Percentiles rank a stretch among this genome's conserved stretches.
These are phyloP conservation scores for Quercus cerris DNA, from an alignment of 306 rosid genomes.

Conservation along the genomic window DNA sequence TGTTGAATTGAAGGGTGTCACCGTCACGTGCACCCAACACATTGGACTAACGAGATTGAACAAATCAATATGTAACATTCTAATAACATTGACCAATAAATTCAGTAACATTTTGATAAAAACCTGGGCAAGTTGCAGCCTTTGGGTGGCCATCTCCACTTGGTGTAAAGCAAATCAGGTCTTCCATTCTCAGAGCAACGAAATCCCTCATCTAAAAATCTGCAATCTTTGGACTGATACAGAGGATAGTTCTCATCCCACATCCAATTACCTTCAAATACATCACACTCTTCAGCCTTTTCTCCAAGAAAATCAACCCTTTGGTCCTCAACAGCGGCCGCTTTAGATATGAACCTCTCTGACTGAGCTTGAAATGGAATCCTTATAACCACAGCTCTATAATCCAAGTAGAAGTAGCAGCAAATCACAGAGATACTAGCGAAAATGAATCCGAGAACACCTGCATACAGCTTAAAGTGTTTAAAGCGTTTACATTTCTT, in stretches of 20 bases:
- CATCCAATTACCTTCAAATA: conserved; percentile 86
- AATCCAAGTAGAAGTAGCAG: conserved; percentile 59
- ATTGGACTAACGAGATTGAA: too few relatives aligned
- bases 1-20: too few relatives aligned
- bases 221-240: conserved; percentile 65
- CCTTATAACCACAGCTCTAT: conserved; percentile 37
- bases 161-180: conserved; percentile 75
- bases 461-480: conserved; percentile 56
- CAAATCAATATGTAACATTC: too few relatives aligned
- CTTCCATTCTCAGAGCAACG: conserved; percentile 90
- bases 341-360: conserved; percentile 35
- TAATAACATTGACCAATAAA: too few relatives aligned
- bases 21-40: too few relatives aligned
- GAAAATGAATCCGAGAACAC: conserved; percentile 61
- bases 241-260: conserved; percentile 84
- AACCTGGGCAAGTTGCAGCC: conserved; percentile 84
- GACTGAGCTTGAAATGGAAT: conserved; percentile 32
- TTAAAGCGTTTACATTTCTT: conserved; percentile 53
- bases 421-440: conserved; percentile 40
- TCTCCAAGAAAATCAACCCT: conserved; percentile 65
- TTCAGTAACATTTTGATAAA: neutral
- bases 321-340: conserved; percentile 16
- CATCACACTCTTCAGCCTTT: conserved; percentile 45
- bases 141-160: conserved; percentile 95
- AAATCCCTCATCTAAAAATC: conserved; percentile 69